These are phyloP conservation scores for Entomortierella parvispora DNA, from an alignment of 192 early-diverging fungal species.

Conservation along the genomic window DNA sequence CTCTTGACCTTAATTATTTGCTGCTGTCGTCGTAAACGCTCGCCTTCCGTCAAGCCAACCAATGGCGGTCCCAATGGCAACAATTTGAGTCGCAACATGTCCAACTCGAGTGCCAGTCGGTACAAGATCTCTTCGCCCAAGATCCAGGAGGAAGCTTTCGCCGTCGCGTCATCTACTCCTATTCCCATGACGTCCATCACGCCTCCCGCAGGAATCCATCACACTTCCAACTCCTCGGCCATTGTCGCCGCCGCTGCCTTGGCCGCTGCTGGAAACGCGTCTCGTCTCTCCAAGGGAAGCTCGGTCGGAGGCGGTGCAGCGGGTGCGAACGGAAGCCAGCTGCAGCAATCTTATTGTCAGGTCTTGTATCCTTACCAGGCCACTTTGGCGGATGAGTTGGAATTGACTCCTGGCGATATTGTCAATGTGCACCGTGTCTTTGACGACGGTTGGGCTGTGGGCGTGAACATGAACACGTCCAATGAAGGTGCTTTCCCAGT, in stretches of 20 bases:
- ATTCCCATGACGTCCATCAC: slow-evolving; percentile 51
- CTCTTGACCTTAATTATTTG: slow-evolving; percentile 26
- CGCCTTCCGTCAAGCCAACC: no score
- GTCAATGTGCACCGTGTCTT: slow-evolving; percentile 77
- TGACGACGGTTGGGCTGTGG: slow-evolving; percentile 94
- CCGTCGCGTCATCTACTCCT: slow-evolving; percentile 11
- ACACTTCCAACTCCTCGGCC: no score
- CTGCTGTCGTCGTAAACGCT: slow-evolving; percentile 35
- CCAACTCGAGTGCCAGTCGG: slow-evolving; percentile 27
- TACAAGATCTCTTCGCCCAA: slow-evolving; percentile 51
- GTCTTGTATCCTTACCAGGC: slow-evolving; percentile 68
- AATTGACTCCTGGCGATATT: slow-evolving; percentile 72
- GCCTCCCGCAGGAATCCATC: neutral
- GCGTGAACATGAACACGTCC: slow-evolving; percentile 77
- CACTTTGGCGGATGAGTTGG: slow-evolving; percentile 80
- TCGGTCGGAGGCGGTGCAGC: slow-evolving; percentile 2
- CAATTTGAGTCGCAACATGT: slow-evolving; percentile 30
- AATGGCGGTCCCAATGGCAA: neutral
- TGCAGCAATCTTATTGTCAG: slow-evolving; percentile 45
- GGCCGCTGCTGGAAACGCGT: slow-evolving; percentile 6
- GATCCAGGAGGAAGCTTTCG: slow-evolving; percentile 46
- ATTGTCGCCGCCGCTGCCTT: neutral
- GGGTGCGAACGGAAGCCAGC: slow-evolving; percentile 5
- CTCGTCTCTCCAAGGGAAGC: slow-evolving; percentile 16
- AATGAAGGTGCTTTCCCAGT: slow-evolving; percentile 86